These are phyloP conservation scores for Phialophora expanda DNA, from an alignment of 2,329 filamentous ascomycete species.

Conservation along the genomic window DNA sequence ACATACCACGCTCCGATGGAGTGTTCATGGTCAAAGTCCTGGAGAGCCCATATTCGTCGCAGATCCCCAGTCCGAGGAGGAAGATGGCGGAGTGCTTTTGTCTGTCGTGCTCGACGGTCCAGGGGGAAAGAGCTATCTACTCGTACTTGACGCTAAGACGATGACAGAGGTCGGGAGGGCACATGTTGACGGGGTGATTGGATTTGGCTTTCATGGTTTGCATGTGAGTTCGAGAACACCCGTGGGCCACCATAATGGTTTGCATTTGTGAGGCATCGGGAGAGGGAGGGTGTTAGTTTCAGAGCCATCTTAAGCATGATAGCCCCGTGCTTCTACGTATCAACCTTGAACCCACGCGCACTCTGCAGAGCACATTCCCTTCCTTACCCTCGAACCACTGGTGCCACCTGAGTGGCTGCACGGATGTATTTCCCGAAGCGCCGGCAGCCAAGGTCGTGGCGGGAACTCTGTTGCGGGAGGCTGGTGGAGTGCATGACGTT, in stretches of 20 bases:
- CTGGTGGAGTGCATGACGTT: conserved; percentile 2
- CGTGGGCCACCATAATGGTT: conserved; percentile 21
- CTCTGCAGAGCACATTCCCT: not conserved
- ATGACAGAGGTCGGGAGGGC: conserved; percentile 59
- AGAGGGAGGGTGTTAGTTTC: not conserved
- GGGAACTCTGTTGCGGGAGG: not conserved
- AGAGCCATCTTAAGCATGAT: not conserved
- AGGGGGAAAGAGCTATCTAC: conserved; percentile 57
- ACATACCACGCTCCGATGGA: conserved; percentile 51
- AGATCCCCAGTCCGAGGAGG: conserved; percentile 47
- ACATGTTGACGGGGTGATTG: conserved; percentile 55
- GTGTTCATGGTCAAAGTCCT: conserved; percentile 56
- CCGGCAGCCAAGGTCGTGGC: not conserved
- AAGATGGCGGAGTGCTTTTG: conserved; percentile 61
- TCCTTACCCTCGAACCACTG: not conserved
- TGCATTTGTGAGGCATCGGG: conserved; percentile 19
- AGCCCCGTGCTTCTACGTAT: not conserved
- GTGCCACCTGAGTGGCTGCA: not conserved
- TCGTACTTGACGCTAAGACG: conserved; percentile 57
- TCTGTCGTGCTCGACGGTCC: conserved; percentile 60
- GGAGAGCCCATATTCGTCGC: conserved; percentile 61
- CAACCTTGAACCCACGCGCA: not conserved
- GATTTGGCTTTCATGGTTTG: conserved; percentile 60
- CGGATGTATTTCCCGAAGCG: not conserved
- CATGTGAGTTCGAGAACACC: conserved; percentile 20